A percentile compares a stretch with the other conserved stretches of the same genome.
phyloP scores from a whole-genome alignment of 768 basidiomycete species.

The Saitozyma sp. region DNA sequence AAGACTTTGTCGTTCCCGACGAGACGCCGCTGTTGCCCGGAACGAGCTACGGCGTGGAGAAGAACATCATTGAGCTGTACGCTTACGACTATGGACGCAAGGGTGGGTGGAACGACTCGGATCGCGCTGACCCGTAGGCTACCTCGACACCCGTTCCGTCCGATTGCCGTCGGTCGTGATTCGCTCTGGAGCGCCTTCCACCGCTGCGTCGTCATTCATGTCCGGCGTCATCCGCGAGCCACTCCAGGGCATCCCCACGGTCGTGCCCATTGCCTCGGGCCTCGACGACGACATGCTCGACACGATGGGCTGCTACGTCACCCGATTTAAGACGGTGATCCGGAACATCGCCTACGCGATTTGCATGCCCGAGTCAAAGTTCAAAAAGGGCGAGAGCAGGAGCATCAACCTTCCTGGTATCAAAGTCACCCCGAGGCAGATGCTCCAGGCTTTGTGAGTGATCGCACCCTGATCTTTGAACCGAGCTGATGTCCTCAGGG shows the following conservation, averaged over 20 bases:
- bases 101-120: conserved; percentile 23
- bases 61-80: conserved; percentile 50
- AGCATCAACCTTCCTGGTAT: conserved; percentile 66
- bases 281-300: conserved; percentile 53
- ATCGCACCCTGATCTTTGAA: neutral
- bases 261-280: conserved; percentile 45
- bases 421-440: conserved; percentile 61
- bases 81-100: conserved; percentile 52
- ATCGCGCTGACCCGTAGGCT: conserved; percentile 22
- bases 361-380: conserved; percentile 56
- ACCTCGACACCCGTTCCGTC: conserved; percentile 49
- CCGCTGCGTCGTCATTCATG: conserved; percentile 53
- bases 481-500: conserved; percentile 19
- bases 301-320: conserved; percentile 60
- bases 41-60: conserved; percentile 50
- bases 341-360: conserved; percentile 60
- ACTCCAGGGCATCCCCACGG: conserved; percentile 41
- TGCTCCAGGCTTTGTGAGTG: conserved; percentile 59
- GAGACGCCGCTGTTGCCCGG: conserved; percentile 50
- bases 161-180: conserved; percentile 51
- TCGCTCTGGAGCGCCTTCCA: conserved; percentile 51
- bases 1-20: conserved; percentile 43
- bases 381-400: conserved; percentile 54
- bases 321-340: conserved; percentile 59
- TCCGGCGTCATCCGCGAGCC: conserved; percentile 53